Evolutionary conservation across 2,329 filamentous ascomycete species (phyloP).

Genomic region (Leptoxyphium fumago): DNA sequence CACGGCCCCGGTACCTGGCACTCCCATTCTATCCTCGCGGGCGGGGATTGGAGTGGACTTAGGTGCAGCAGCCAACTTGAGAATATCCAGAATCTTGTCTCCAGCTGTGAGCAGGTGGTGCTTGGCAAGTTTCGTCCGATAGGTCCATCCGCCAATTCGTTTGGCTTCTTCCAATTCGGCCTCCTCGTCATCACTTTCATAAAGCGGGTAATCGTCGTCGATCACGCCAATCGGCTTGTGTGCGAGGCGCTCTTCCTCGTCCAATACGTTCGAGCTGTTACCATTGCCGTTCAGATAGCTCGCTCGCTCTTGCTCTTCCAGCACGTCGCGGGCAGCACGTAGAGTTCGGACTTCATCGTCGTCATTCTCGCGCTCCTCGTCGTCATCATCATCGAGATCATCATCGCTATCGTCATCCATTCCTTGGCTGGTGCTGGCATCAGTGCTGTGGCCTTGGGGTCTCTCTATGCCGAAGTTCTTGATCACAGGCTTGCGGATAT

Average conservation of each 20-base stretch:
- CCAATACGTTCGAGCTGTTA: constrained; percentile 34
- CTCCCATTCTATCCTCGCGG: constrained; percentile 26
- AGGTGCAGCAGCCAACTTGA: constrained; percentile 24
- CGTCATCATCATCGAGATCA: constrained; percentile 51
- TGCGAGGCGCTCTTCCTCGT: constrained; percentile 72
- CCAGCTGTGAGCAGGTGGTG: constrained; percentile 36
- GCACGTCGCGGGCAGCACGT: constrained; percentile 34
- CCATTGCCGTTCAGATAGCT: constrained; percentile 21
- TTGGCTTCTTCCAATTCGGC: constrained; percentile 62
- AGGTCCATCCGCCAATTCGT: constrained; percentile 60
- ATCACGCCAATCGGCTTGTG: constrained; percentile 38
- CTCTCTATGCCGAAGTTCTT: constrained; percentile 86
- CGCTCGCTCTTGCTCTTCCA: constrained; percentile 36
- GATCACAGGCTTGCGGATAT: constrained; percentile 83
- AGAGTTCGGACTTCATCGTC: constrained; percentile 33
- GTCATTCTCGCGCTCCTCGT: constrained; percentile 22
- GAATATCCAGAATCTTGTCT: constrained; percentile 18
- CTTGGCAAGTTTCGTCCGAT: constrained; percentile 43
- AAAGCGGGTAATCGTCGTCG: constrained; percentile 63
- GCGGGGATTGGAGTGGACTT: constrained; percentile 29
- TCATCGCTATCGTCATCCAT: constrained; percentile 61
- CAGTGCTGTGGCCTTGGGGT: constrained; percentile 52
- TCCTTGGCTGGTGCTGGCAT: constrained; percentile 62
- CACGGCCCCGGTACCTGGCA: constrained; percentile 24
- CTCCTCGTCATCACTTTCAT: constrained; percentile 71